Conservation (phyloP, 768 basidiomycete genomes). For the Termitomyces bulborhizus region DNA sequence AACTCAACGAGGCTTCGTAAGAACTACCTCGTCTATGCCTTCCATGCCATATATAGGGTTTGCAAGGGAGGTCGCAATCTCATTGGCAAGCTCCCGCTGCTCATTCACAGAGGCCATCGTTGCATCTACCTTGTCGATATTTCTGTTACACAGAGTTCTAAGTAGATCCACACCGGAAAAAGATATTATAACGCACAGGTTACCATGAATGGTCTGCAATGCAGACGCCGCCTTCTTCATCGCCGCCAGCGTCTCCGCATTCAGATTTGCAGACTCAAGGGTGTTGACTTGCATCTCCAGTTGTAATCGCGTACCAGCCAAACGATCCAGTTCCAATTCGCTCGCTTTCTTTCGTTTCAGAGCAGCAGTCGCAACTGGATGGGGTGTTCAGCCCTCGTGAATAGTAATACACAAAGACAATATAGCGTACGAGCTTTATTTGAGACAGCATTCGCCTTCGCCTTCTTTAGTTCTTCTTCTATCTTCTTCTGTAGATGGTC, state of each 20-base stretch:
- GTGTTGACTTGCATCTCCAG: slow-evolving; percentile 97
- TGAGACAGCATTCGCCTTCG: slow-evolving; percentile 85
- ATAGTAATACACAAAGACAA: not conserved
- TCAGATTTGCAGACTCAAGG: slow-evolving; percentile 94
- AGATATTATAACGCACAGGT: slow-evolving; percentile 56
- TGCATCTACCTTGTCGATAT: slow-evolving; percentile 84
- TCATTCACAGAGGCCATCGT: slow-evolving; percentile 86
- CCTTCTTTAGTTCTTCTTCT: slow-evolving; percentile 89
- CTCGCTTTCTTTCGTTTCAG: slow-evolving; percentile 89
- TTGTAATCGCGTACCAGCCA: slow-evolving; percentile 82
- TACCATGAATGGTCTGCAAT: slow-evolving; percentile 83
- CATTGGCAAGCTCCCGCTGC: slow-evolving; percentile 87
- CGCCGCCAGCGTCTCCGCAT: slow-evolving; percentile 93
- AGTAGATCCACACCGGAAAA: not conserved
- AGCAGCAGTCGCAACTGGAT: slow-evolving; percentile 78
- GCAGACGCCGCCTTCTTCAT: slow-evolving; percentile 96
- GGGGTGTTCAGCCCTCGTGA: not conserved
- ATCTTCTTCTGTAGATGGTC: slow-evolving; percentile 95
- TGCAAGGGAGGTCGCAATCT: slow-evolving; percentile 87
- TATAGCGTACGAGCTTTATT: slow-evolving; percentile 83
- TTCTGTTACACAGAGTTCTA: slow-evolving; percentile 30
- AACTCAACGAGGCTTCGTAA: slow-evolving; percentile 2
- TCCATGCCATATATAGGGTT: slow-evolving; percentile 50
- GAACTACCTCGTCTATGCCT: slow-evolving; percentile 63
- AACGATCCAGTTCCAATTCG: slow-evolving; percentile 80